phyloP scores from a whole-genome alignment of 225 moss, liverwort and hornwort genomes.

The Neckera pumila region DNA sequence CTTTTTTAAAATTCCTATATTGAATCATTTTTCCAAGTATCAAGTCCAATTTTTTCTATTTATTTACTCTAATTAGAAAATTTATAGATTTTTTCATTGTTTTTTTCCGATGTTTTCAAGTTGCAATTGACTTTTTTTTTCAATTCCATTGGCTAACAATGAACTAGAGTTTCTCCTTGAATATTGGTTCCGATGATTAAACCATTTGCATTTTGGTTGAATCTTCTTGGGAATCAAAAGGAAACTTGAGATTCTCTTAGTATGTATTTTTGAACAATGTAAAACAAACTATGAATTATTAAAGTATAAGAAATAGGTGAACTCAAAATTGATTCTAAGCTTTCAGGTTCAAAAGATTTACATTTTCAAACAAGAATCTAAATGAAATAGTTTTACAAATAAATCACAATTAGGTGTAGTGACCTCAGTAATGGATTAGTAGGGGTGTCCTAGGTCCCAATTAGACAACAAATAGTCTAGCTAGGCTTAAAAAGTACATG shows the following conservation, averaged over 20 bases:
- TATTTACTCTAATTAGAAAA: too few relatives aligned
- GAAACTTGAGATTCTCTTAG: background rate
- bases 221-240: background rate
- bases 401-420: background rate
- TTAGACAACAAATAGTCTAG: background rate
- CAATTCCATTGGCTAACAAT: too few relatives aligned
- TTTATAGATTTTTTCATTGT: too few relatives aligned
- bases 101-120: too few relatives aligned
- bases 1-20: too few relatives aligned
- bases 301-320: background rate
- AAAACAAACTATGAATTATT: background rate
- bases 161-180: too few relatives aligned
- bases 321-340: rapidly evolving
- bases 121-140: too few relatives aligned
- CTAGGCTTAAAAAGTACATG: background rate
- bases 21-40: too few relatives aligned
- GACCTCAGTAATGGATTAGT: too few relatives aligned
- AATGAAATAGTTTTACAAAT: background rate
- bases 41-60: too few relatives aligned
- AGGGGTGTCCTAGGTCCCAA: too few relatives aligned
- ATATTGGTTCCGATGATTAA: background rate
- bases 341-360: background rate
- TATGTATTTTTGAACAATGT: background rate
- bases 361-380: background rate
- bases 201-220: background rate